A percentile compares a stretch with the other conserved stretches of the same genome.
These are phyloP conservation scores for Verticillium alfalfae DNA, from an alignment of 2,329 filamentous ascomycete species.

Conservation along the genomic window DNA sequence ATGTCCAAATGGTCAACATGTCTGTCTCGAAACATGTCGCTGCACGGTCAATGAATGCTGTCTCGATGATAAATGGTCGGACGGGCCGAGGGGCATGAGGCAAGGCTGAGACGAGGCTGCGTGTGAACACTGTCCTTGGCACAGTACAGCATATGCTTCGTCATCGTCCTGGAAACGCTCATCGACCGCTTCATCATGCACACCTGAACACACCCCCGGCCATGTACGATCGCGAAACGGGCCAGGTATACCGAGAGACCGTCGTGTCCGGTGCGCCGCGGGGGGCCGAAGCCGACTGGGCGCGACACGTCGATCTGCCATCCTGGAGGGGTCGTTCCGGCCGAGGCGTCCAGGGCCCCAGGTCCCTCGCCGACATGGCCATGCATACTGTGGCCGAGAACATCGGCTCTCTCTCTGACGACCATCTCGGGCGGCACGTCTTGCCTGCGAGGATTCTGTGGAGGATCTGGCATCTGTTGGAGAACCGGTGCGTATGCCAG, in stretches of 20 bases:
- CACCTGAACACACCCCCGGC: neutral
- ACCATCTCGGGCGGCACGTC: constrained; percentile 20
- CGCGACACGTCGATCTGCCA: constrained; percentile 18
- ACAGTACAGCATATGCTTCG: no score
- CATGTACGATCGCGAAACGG: constrained; percentile 27
- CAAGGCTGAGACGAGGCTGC: no score
- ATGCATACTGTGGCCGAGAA: constrained; percentile 29
- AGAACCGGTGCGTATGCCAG: constrained; percentile 26
- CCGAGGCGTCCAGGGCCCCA: constrained; percentile 21
- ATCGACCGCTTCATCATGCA: neutral
- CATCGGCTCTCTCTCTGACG: constrained; percentile 24
- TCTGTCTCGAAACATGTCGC: no score
- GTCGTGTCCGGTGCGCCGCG: constrained; percentile 19
- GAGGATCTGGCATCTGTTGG: constrained; percentile 32
- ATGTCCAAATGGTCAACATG: no score
- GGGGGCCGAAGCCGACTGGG: constrained; percentile 26
- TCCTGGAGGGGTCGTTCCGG: constrained; percentile 15
- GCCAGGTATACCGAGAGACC: constrained; percentile 31
- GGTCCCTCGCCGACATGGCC: constrained; percentile 32
- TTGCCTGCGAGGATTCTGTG: constrained; percentile 27
- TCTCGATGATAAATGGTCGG: no score
- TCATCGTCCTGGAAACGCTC: no score
- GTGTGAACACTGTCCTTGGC: no score
- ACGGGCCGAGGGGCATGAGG: no score
- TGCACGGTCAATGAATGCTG: no score